Conservation (phyloP, 768 basidiomycete genomes). For the Mycena metata region DNA sequence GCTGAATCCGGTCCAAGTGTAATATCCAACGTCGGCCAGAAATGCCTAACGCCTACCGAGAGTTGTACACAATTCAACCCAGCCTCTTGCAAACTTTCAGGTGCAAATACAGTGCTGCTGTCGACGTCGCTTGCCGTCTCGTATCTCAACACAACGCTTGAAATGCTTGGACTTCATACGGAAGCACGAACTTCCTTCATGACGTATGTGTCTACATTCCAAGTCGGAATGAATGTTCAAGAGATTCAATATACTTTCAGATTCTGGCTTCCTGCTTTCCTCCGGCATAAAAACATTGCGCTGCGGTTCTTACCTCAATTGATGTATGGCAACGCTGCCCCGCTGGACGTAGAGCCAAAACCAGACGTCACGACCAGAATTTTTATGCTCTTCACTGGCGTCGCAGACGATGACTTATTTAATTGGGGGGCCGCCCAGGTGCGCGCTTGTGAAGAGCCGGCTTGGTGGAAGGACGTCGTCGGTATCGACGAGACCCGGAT, state of each 20-base stretch:
- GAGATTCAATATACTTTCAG: neutral
- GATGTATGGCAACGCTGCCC: conserved; percentile 48
- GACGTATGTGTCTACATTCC: conserved; percentile 36
- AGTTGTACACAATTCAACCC: conserved; percentile 1
- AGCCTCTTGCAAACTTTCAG: conserved; percentile 7
- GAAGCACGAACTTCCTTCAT: conserved; percentile 53
- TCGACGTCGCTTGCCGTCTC: conserved; percentile 33
- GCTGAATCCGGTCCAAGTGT: neutral
- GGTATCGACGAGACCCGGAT: neutral
- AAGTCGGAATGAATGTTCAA: neutral
- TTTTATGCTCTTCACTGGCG: conserved; percentile 52
- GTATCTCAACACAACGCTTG: conserved; percentile 45
- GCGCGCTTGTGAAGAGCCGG: conserved; percentile 29
- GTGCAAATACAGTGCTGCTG: conserved; percentile 35
- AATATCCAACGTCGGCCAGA: neutral
- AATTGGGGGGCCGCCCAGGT: neutral
- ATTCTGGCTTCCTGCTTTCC: conserved; percentile 51
- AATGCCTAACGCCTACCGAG: neutral
- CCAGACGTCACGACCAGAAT: conserved; percentile 50
- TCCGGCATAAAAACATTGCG: conserved; percentile 46
- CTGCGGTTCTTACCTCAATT: conserved; percentile 53
- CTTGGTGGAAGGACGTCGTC: conserved; percentile 27
- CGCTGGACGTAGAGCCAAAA: conserved; percentile 43
- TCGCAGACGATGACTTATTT: conserved; percentile 28
- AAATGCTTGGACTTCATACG: conserved; percentile 45